Base-by-base conservation (phyloP, 352 stramenopile species). In the Phytopythium vexans region DNA sequence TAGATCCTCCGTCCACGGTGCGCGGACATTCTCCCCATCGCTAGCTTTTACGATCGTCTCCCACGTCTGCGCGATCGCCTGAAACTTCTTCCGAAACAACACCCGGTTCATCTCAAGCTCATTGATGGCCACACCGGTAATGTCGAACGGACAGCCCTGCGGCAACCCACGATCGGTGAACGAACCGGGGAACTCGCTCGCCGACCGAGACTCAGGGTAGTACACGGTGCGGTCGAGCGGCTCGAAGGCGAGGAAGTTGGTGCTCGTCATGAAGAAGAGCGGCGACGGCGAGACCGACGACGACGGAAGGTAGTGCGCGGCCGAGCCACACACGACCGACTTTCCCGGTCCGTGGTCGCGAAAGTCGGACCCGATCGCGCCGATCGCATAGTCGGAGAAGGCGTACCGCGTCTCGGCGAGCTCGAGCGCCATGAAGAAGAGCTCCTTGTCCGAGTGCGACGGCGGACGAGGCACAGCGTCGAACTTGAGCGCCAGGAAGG, bases 241-340 rank as follows among this genome's bases (percentile, higher is more conserved):
- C 21, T 59, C 52, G 62, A 63, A 77, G n/a, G 59, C 43, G 6
- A 78, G 49, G 49, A 82, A 70, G 41, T 70, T 63, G 43, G 74
- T 56, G 49, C 72, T 82, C 46, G 77, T 82, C 34, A 75, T 72
- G 50, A 78, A 82, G 40, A 82, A 35, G 10, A 49, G 43, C 16
- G 43, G 41, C 0, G 44, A 16, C n/a, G 70, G 42, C 54, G 37
- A 38, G 56, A 27, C 64, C 52, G 14, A 52, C 52, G 44, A 41
- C 31, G 60, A 41, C 4, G 54, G 66, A 34, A 58, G 65, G 45
- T 59, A 75, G 33, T 75, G 66, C 38, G 68, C 40, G 3, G 52
- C 49, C 16, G 71, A 60, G 10, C 67, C 67, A 33, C 67, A 76
- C 4, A 76, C 21, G n/a, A 56, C 34, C 32, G 42, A 38, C 7